phyloP scores from a whole-genome alignment of 2,329 filamentous ascomycete genomes.

The Xylaria sp. region DNA sequence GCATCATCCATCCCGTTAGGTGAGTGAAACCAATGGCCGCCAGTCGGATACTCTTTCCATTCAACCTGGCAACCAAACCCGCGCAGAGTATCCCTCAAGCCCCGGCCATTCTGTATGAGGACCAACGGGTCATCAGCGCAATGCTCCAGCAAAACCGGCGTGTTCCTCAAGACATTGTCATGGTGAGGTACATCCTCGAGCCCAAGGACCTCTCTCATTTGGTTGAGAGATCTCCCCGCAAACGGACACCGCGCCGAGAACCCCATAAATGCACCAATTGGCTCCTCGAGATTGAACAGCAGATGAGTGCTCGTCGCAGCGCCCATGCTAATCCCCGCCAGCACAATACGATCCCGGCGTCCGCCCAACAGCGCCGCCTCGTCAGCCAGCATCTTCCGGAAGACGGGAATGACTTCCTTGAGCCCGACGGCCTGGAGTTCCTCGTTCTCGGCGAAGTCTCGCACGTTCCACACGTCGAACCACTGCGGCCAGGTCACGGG shows the following conservation, averaged over 20 bases:
- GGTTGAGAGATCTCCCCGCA: slow-evolving; percentile 37
- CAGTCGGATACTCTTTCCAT: slow-evolving; percentile 55
- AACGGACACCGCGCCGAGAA: slow-evolving; percentile 44
- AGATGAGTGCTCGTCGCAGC: slow-evolving; percentile 50
- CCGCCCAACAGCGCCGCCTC: slow-evolving; percentile 53
- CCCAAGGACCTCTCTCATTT: slow-evolving; percentile 46
- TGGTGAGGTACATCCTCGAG: slow-evolving; percentile 41
- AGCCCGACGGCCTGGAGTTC: slow-evolving; percentile 56
- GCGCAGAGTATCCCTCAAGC: slow-evolving; percentile 50
- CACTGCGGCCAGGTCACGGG: slow-evolving; percentile 54
- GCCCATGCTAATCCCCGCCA: slow-evolving; percentile 60
- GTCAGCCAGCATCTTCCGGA: slow-evolving; percentile 47
- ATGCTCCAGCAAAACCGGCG: slow-evolving; percentile 59
- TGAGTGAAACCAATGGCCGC: slow-evolving; percentile 59
- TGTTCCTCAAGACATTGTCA: slow-evolving; percentile 50
- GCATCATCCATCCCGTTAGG: slow-evolving; percentile 57
- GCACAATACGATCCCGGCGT: slow-evolving; percentile 51
- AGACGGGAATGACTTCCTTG: slow-evolving; percentile 49
- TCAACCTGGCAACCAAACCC: slow-evolving; percentile 53
- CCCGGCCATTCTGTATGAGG: slow-evolving; percentile 50
- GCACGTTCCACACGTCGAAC: slow-evolving; percentile 61
- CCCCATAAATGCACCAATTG: slow-evolving; percentile 41
- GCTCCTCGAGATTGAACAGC: slow-evolving; percentile 39
- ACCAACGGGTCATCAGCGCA: slow-evolving; percentile 57
- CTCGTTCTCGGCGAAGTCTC: slow-evolving; percentile 52